Percentiles rank a stretch among this genome's conserved stretches.
These are phyloP conservation scores for Candida mesenterica DNA, from an alignment of 1,139 yeast genomes.

Conservation along the genomic window DNA sequence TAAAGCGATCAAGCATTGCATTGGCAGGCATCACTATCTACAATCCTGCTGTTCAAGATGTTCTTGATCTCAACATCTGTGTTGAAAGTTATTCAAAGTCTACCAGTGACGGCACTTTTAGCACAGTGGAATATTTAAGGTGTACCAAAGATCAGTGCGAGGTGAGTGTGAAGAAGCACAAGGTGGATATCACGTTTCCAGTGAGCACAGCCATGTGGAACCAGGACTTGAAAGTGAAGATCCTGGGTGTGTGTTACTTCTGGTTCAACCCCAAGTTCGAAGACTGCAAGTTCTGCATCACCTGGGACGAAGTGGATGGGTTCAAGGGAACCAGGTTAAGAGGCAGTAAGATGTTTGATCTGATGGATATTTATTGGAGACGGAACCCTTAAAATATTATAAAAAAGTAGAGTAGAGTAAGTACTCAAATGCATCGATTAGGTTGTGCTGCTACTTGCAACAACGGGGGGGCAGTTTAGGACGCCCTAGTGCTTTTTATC, in stretches of 20 bases:
- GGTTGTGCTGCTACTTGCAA: too few relatives aligned
- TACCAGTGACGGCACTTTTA: too few relatives aligned
- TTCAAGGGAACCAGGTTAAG: slow-evolving; percentile 55
- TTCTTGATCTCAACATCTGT: background rate
- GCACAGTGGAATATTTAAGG: too few relatives aligned
- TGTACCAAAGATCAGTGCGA: too few relatives aligned
- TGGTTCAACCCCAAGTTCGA: slow-evolving; percentile 22
- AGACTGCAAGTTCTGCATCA: slow-evolving; percentile 3
- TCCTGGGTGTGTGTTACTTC: slow-evolving; percentile 17
- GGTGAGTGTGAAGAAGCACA: too few relatives aligned
- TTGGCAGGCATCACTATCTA: background rate
- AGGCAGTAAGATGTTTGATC: slow-evolving; percentile 55
- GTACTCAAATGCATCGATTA: too few relatives aligned
- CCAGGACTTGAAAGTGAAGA: slow-evolving; percentile 5
- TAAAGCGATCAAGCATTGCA: too few relatives aligned
- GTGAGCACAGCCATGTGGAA: background rate
- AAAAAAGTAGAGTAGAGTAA: too few relatives aligned
- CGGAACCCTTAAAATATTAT: too few relatives aligned
- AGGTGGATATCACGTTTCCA: background rate
- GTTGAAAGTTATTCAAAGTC: background rate
- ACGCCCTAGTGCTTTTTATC: background rate
- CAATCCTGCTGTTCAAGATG: background rate
- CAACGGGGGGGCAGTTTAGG: too few relatives aligned
- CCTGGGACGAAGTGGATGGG: slow-evolving; percentile 72
- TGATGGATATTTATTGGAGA: slow-evolving; percentile 34